Percentiles rank a stretch among this genome's conserved stretches.
Conservation (phyloP, 345 rosid species). For the Hibiscus syriacus region DNA sequence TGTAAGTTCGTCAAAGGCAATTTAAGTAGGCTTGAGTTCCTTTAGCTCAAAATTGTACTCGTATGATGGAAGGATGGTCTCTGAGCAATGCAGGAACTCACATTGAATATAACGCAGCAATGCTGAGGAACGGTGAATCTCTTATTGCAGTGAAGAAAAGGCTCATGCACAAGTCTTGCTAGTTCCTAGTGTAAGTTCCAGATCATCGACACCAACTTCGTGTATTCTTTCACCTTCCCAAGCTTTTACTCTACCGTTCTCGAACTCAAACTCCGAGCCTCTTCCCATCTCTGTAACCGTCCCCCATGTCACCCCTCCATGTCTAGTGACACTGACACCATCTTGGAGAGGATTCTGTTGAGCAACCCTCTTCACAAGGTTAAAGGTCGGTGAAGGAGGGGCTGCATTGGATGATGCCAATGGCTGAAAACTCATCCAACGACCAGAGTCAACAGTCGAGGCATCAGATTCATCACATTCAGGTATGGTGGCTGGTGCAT, state of each 20-base stretch:
- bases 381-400: constrained; percentile 2
- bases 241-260: constrained; percentile 17
- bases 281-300: constrained; percentile 35
- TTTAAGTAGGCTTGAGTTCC: not conserved
- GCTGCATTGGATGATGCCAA: constrained; percentile 12
- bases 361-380: constrained; percentile 33
- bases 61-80: not conserved
- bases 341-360: constrained; percentile 32
- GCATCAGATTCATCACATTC: constrained; percentile 32
- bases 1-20: not conserved
- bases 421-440: constrained; percentile 48
- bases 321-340: constrained; percentile 28
- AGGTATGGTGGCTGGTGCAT: constrained; percentile 73
- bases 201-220: not conserved
- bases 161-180: constrained; percentile 35
- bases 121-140: not conserved
- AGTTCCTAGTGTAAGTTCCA: constrained; percentile 84
- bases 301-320: constrained; percentile 19
- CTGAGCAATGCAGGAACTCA: not conserved
- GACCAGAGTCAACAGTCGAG: constrained; percentile 75
- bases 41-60: not conserved
- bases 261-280: constrained; percentile 81
- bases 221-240: constrained; percentile 8
- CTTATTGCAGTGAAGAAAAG: not conserved
- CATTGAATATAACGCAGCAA: constrained; percentile 4